Percentiles rank a stretch among this genome's conserved stretches.
Evolutionary conservation across 2,329 filamentous ascomycete genomes (phyloP).

Genomic region (Diaporthe sp.): DNA sequence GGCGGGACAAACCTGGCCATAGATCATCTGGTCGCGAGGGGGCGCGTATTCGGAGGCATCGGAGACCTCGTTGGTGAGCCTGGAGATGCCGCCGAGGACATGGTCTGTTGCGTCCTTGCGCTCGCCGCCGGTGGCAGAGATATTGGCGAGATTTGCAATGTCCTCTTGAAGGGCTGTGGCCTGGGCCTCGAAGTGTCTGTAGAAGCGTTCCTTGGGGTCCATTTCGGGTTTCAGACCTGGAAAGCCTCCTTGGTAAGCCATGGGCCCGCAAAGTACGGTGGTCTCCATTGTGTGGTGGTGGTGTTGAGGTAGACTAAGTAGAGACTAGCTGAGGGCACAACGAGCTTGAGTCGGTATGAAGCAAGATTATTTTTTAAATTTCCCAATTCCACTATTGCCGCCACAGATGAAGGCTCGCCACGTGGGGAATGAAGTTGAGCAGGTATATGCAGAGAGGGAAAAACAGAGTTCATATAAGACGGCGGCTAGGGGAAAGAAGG

Average conservation of each 20-base stretch:
- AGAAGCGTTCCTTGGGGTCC: constrained; percentile 83
- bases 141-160: constrained; percentile 76
- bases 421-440: not conserved
- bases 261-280: constrained; percentile 30
- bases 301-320: not conserved
- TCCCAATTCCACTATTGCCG: not conserved
- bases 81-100: constrained; percentile 83
- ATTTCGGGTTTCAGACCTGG: constrained; percentile 50
- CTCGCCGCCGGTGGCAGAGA: constrained; percentile 77
- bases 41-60: constrained; percentile 87
- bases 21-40: constrained; percentile 90
- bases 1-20: constrained; percentile 74
- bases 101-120: constrained; percentile 86
- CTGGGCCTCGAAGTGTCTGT: constrained; percentile 84
- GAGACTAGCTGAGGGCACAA: not conserved
- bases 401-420: not conserved
- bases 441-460: not conserved
- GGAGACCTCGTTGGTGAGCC: constrained; percentile 85
- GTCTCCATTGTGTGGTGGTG: constrained; percentile 31
- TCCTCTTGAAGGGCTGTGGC: constrained; percentile 84
- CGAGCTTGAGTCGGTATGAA: not conserved
- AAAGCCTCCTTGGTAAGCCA: constrained; percentile 42
- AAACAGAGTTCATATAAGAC: constrained; percentile 30
- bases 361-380: not conserved
- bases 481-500: not conserved